Base-by-base conservation (phyloP, 257 asterid species). In the Lantana camara region DNA sequence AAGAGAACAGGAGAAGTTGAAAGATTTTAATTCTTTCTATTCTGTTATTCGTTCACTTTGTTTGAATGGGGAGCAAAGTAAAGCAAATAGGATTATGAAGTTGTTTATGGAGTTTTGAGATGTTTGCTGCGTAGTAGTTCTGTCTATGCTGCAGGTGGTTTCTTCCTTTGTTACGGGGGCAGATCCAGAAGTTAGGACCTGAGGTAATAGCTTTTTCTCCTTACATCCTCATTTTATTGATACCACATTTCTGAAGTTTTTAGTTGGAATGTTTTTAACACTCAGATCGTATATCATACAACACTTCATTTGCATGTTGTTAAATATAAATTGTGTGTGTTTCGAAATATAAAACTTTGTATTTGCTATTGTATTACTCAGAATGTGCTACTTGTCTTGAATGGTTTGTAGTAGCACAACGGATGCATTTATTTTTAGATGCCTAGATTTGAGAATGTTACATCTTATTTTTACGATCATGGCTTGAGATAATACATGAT, bases 1-100 rank as follows among this genome's bases (percentile, higher is more conserved):
- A 64, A 59, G 74, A 76, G 67, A 38, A 35, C 47, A 51, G 54
- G 73, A 69, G 40, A 35, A 35, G 51, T 72, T 74, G 70, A 70
- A 69, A 41, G 90, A 81, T 71, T 82, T 91, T 63, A 83, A 78
- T 68, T 73, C 85, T 71, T 73, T 74, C 59, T 88, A 87, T 79
- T 75, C 81, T 64, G 57, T 55, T 34, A 63, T 83, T 73, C 80
- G 72, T 63, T 76, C 88, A 14, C 87, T 88, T 47, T 91, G 96
- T 75, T 67, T 62, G 59, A 86, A 77, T 68, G 98, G 96, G 59
- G 88, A 88, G 73, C 30, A 79, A 10, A 70, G 48, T 64, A 77
- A 81, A 72, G 98, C 98, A 60, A 88, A 84, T 73, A 41, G 69
- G 63, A 73, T 88, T 75, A 74, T 83, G 2, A 84, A 80, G 70